Evolutionary conservation across 169 alveolate genomes (phyloP).

Genomic region (Plasmodium cynomolgi): DNA sequence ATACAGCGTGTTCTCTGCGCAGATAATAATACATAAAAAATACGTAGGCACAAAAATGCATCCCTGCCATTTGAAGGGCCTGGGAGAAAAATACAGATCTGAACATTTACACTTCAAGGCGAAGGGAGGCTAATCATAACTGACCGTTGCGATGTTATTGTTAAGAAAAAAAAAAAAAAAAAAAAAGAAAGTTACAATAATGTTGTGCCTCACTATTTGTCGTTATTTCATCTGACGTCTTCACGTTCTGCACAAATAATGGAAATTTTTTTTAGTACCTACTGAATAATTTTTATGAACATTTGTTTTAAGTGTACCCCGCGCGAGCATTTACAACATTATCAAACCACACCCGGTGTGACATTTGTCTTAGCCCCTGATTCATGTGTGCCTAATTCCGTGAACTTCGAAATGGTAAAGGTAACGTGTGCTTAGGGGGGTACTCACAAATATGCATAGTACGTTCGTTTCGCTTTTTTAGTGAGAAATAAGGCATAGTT

Average conservation of each 20-base stretch:
- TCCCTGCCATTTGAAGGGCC: background rate
- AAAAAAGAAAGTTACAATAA: background rate
- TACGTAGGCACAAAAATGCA: background rate
- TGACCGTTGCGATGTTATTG: background rate
- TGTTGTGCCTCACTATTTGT: background rate
- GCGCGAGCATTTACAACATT: background rate
- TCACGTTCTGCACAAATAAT: background rate
- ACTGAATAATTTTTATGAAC: background rate
- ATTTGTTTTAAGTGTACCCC: background rate
- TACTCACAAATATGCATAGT: background rate
- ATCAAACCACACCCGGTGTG: background rate
- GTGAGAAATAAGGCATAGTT: background rate
- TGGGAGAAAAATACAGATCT: background rate
- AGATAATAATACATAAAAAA: background rate
- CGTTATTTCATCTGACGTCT: background rate
- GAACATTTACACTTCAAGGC: background rate
- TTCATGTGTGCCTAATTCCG: background rate
- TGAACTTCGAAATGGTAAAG: background rate
- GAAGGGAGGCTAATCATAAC: background rate
- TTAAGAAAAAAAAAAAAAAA: background rate
- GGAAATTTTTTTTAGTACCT: background rate
- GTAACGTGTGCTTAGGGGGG: background rate
- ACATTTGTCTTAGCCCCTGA: background rate
- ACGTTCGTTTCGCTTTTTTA: background rate
- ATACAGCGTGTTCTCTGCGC: background rate